phyloP scores from a whole-genome alignment of 169 alveolate species.

The Cryptosporidium parvum region DNA sequence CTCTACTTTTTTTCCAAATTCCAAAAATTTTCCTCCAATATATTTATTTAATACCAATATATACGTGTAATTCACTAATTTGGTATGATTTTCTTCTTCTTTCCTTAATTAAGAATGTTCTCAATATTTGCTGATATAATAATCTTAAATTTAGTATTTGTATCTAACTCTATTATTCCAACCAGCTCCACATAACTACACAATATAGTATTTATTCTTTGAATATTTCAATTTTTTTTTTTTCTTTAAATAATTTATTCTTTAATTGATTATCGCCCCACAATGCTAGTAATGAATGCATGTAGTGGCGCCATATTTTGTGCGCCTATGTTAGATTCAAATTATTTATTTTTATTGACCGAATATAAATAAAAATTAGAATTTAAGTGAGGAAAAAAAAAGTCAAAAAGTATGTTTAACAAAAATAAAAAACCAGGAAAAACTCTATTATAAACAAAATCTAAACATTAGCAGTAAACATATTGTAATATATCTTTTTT shows the following conservation, averaged over 20 bases:
- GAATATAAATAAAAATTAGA: neutral
- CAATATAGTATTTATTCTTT: neutral
- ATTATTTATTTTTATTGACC: neutral
- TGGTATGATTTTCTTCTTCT: neutral
- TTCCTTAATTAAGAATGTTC: neutral
- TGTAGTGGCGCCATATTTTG: slow-evolving; percentile 36
- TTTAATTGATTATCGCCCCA: slow-evolving; percentile 52
- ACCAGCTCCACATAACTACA: neutral
- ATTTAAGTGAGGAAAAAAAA: neutral
- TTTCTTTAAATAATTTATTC: neutral
- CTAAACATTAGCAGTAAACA: too few relatives aligned
- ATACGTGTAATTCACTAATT: neutral
- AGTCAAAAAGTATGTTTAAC: neutral
- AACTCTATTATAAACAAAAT: too few relatives aligned
- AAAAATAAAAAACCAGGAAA: neutral
- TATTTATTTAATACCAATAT: too few relatives aligned
- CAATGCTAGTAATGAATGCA: slow-evolving; percentile 67
- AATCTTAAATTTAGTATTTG: neutral
- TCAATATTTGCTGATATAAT: too few relatives aligned
- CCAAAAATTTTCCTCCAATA: neutral
- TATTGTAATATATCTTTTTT: neutral
- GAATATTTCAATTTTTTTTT: neutral
- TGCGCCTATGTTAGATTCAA: slow-evolving; percentile 9
- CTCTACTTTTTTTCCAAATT: neutral
- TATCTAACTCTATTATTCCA: neutral